Conservation (phyloP, 352 stramenopile species). For the Pythium chondricola region DNA sequence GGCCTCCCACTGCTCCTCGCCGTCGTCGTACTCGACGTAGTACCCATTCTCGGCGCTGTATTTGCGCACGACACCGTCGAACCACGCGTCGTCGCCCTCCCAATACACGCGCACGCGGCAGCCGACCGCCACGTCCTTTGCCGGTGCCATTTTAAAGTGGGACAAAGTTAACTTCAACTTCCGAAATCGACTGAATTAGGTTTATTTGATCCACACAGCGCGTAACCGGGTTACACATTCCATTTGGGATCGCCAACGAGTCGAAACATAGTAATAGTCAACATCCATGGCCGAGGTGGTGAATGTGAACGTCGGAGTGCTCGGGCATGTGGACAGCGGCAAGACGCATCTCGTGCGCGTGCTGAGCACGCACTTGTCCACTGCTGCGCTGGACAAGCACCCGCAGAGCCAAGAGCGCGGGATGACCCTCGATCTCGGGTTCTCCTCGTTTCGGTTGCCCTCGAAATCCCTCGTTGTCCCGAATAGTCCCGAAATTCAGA, state of each 20-base stretch:
- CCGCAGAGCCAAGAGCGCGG: conserved; percentile 94
- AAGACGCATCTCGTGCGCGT: conserved; percentile 97
- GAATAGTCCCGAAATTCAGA: conserved; percentile 68
- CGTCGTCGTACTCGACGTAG: conserved; percentile 68
- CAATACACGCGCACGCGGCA: conserved; percentile 60
- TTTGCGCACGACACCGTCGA: conserved; percentile 40
- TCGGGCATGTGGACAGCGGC: conserved; percentile 97
- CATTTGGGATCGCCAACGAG: not conserved
- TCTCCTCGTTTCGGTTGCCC: conserved; percentile 92
- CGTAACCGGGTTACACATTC: not conserved
- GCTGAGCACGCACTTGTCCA: conserved; percentile 96
- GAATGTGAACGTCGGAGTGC: conserved; percentile 98
- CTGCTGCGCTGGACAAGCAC: conserved; percentile 97
- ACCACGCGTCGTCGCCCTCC: conserved; percentile 63
- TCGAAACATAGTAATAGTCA: not conserved
- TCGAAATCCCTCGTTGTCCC: not conserved
- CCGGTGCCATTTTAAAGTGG: not conserved
- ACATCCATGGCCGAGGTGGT: conserved; percentile 3
- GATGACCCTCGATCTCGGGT: conserved; percentile 98
- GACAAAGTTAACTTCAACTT: conserved; percentile 3
- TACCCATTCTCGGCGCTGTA: conserved; percentile 33
- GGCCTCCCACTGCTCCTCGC: conserved; percentile 72
- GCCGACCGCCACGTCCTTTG: conserved; percentile 22
- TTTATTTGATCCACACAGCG: not conserved
- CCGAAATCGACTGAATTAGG: too few species aligned